phyloP scores from a whole-genome alignment of 805 yeast species.

The Yarrowia divulgata region DNA sequence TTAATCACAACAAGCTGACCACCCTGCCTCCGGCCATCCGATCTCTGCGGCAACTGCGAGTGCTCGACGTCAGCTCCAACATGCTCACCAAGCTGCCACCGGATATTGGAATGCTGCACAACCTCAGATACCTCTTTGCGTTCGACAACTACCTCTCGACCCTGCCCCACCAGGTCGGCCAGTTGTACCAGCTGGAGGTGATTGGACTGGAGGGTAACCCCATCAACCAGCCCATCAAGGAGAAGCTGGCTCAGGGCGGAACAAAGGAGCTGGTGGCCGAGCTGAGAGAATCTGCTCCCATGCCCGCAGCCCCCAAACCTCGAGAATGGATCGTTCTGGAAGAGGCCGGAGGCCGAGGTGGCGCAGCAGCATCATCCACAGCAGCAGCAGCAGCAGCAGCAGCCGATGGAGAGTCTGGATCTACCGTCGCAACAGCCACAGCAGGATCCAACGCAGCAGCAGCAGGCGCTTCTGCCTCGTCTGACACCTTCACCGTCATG shows the following conservation, averaged over 20 bases:
- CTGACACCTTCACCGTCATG: conserved; percentile 67
- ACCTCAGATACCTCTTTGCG: conserved; percentile 78
- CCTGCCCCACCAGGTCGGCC: conserved; percentile 86
- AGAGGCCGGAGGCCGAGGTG: conserved; percentile 49
- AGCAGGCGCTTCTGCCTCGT: conserved; percentile 21
- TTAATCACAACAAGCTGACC: conserved; percentile 83
- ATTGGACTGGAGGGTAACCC: conserved; percentile 95
- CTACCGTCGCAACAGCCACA: conserved; percentile 32
- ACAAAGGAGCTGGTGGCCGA: conserved; percentile 81
- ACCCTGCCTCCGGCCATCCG: conserved; percentile 71
- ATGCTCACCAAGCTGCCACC: conserved; percentile 73
- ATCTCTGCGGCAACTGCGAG: conserved; percentile 73
- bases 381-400: conserved; percentile 12
- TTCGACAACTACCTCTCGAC: conserved; percentile 83
- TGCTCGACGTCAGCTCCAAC: conserved; percentile 86
- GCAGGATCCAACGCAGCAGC: conserved; percentile 19
- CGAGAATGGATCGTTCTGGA: conserved; percentile 84
- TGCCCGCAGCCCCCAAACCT: conserved; percentile 67
- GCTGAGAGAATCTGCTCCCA: conserved; percentile 83
- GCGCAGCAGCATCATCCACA: not conserved
- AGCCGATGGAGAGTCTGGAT: conserved; percentile 4
- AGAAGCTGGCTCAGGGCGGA: conserved; percentile 78
- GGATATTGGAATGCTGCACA: conserved; percentile 83
- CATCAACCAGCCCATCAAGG: conserved; percentile 67
- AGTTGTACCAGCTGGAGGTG: conserved; percentile 80